These are phyloP conservation scores for Paecilomyces niveus DNA, from an alignment of 2,329 filamentous ascomycete species.

Conservation along the genomic window DNA sequence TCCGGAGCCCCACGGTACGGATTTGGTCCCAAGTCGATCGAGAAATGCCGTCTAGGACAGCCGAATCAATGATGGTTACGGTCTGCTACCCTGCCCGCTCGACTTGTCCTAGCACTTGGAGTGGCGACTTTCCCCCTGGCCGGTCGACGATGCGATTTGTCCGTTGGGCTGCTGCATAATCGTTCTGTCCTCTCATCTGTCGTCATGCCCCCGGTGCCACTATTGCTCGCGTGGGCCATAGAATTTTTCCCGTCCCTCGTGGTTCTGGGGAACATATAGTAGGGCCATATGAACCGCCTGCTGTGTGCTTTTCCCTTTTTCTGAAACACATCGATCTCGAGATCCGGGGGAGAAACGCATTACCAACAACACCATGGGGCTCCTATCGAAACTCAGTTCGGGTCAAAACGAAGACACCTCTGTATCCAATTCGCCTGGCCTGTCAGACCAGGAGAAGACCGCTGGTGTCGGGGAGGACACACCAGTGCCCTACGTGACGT, in stretches of 20 bases:
- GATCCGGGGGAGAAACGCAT: not conserved
- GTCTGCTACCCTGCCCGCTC: not conserved
- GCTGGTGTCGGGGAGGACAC: constrained; percentile 13
- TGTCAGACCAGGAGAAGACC: not conserved
- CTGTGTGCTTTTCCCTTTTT: not conserved
- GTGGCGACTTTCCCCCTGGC: not conserved
- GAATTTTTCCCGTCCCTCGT: not conserved
- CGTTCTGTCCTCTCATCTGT: not conserved
- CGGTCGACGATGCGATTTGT: not conserved
- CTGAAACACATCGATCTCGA: not conserved
- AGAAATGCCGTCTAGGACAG: not conserved
- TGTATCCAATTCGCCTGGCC: not conserved
- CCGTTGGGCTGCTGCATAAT: not conserved
- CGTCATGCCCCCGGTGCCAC: not conserved
- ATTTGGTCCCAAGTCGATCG: not conserved
- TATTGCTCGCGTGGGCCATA: not conserved
- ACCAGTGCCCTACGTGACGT: constrained; percentile 27
- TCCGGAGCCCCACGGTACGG: not conserved
- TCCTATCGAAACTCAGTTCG: not conserved
- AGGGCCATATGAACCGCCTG: not conserved
- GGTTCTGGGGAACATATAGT: not conserved
- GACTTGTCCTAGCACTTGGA: not conserved
- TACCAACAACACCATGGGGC: not conserved
- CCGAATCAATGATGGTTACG: not conserved
- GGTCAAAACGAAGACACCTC: not conserved